Evolutionary conservation across 2,329 filamentous ascomycete species (phyloP).

Genomic region (Alternaria longipes): DNA sequence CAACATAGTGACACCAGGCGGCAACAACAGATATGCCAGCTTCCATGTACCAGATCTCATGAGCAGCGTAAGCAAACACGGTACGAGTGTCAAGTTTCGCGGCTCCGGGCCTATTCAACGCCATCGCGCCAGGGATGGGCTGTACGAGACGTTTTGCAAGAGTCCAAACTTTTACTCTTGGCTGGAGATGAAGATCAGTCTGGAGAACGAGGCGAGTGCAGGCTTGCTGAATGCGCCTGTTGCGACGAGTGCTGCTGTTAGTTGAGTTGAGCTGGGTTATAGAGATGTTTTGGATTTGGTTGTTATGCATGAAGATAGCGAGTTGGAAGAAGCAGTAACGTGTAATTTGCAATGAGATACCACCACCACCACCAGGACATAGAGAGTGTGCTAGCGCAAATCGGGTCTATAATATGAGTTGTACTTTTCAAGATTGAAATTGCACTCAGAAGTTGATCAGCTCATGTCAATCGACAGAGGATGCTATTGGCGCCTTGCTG

Average conservation of each 20-base stretch:
- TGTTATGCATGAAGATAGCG: background rate
- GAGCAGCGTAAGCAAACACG: slow-evolving; percentile 50
- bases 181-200: slow-evolving; percentile 54
- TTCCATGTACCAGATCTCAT: slow-evolving; percentile 52
- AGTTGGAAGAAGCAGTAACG: background rate
- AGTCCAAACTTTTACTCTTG: slow-evolving; percentile 54
- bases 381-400: background rate
- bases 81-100: slow-evolving; percentile 51
- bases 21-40: slow-evolving; percentile 50
- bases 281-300: background rate
- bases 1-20: slow-evolving; percentile 45
- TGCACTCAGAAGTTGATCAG: background rate
- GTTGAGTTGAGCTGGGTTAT: background rate
- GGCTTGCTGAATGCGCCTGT: slow-evolving; percentile 38
- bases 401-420: background rate
- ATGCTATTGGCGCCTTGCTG: no score
- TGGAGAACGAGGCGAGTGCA: slow-evolving; percentile 53
- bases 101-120: slow-evolving; percentile 51
- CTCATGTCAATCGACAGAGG: no score
- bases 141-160: slow-evolving; percentile 52
- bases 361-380: background rate
- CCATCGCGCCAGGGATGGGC: slow-evolving; percentile 46
- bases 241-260: background rate
- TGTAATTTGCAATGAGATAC: slow-evolving; percentile 4
- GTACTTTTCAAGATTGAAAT: background rate